phyloP scores from a whole-genome alignment of 1,139 yeast genomes.

The Pichia inconspicua region DNA sequence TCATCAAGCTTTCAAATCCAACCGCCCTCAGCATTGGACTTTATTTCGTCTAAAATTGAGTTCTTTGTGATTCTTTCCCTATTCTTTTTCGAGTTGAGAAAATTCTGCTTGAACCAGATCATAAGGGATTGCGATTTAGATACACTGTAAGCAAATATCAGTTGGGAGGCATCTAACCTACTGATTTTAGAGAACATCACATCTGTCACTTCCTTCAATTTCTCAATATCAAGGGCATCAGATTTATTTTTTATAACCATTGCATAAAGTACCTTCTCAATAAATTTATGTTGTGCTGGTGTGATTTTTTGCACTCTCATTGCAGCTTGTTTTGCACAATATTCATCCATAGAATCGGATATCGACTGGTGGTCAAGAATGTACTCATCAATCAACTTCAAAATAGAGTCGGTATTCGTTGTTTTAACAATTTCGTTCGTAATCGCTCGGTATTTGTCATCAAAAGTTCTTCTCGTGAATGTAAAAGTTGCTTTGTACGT shows the following conservation, averaged over 20 bases:
- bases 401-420: neutral
- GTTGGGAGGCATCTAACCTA: slow-evolving; percentile 34
- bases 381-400: neutral
- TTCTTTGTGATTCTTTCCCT: slow-evolving; percentile 11
- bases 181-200: slow-evolving; percentile 24
- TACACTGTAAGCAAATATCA: slow-evolving; percentile 39
- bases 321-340: neutral
- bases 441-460: neutral
- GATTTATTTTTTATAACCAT: slow-evolving; percentile 12
- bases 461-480: slow-evolving; percentile 1
- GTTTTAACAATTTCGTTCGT: neutral
- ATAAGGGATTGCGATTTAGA: slow-evolving; percentile 22
- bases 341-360: neutral
- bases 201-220: slow-evolving; percentile 21
- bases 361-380: slow-evolving; percentile 1
- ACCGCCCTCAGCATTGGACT: slow-evolving; percentile 2
- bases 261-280: slow-evolving; percentile 11
- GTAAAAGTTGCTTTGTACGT: slow-evolving; percentile 7
- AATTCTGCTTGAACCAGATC: slow-evolving; percentile 19
- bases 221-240: slow-evolving; percentile 9
- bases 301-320: slow-evolving; percentile 4
- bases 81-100: slow-evolving; percentile 20
- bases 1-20: slow-evolving; percentile 4
- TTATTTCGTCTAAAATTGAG: slow-evolving; percentile 1
- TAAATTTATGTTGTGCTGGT: slow-evolving; percentile 11